These are phyloP conservation scores for Niebla homalea DNA, from an alignment of 495 filamentous ascomycete species.

Conservation along the genomic window DNA sequence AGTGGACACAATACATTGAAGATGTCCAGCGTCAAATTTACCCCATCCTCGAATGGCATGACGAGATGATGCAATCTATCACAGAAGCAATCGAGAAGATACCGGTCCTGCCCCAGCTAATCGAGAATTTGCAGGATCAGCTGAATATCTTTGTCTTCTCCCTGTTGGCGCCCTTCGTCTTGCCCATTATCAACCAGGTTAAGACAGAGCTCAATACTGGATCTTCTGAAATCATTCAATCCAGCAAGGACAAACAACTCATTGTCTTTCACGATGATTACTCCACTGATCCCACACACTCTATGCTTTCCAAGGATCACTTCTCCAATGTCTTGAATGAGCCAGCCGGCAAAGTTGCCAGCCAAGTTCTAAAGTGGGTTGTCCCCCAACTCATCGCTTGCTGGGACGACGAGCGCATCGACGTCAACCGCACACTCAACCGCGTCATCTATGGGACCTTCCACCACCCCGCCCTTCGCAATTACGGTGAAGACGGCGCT, in stretches of 20 bases:
- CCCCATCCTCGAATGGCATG: conserved; percentile 77
- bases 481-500: conserved; percentile 58
- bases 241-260: conserved; percentile 63
- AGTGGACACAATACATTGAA: conserved; percentile 53
- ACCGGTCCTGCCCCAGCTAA: conserved; percentile 61
- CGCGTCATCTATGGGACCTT: conserved; percentile 72
- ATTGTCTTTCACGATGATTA: conserved; percentile 72
- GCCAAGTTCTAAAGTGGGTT: conserved; percentile 61
- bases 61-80: conserved; percentile 68
- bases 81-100: conserved; percentile 65
- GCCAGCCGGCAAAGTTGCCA: conserved; percentile 70
- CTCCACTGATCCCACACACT: conserved; percentile 72
- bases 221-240: conserved; percentile 73
- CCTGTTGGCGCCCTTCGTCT: conserved; percentile 68
- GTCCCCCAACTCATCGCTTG: conserved; percentile 75
- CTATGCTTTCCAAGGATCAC: conserved; percentile 93
- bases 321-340: conserved; percentile 83
- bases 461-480: conserved; percentile 69
- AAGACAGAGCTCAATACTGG: conserved; percentile 73
- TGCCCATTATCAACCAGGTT: conserved; percentile 74
- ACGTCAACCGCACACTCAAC: conserved; percentile 51
- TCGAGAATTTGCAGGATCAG: conserved; percentile 59
- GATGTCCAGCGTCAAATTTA: conserved; percentile 62
- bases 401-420: conserved; percentile 64
- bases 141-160: conserved; percentile 78